phyloP scores from a whole-genome alignment of 1,284 basidiomycete genomes.

The Heliocybe sulcata region DNA sequence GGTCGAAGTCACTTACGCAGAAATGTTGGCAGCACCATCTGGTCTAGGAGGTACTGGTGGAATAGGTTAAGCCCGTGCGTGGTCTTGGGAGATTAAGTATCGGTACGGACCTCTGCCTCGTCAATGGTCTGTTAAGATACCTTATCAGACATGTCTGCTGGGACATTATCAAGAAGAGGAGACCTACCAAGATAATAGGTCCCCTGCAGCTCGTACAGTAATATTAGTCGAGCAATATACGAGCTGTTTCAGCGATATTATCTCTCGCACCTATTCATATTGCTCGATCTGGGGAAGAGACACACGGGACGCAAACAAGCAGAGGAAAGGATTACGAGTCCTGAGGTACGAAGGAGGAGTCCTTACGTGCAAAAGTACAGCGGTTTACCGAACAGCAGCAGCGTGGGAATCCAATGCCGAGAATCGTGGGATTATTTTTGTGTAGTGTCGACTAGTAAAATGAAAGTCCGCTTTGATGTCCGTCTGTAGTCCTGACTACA shows the following conservation, averaged over 20 bases:
- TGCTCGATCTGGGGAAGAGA: no score
- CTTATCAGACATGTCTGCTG: background rate
- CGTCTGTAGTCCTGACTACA: background rate
- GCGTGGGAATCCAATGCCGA: no score
- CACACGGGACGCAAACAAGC: no score
- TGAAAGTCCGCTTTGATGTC: background rate
- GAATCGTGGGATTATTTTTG: background rate
- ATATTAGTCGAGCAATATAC: no score
- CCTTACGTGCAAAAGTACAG: no score
- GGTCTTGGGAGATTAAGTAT: background rate
- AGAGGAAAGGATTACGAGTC: no score
- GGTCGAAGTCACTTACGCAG: background rate
- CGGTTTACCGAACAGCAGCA: no score
- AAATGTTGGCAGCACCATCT: constrained; percentile 13
- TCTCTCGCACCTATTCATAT: background rate
- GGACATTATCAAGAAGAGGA: background rate
- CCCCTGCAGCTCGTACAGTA: no score
- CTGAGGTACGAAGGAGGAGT: no score
- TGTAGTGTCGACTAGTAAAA: background rate
- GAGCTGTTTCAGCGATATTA: no score
- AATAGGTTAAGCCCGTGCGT: background rate
- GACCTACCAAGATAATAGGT: background rate
- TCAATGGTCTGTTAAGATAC: constrained; percentile 21
- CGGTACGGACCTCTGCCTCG: constrained; percentile 18
- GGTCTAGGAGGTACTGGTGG: constrained; percentile 20